Base-by-base conservation (phyloP, 495 filamentous ascomycete genomes). In the Pseudomonodictys pantanalensis region DNA sequence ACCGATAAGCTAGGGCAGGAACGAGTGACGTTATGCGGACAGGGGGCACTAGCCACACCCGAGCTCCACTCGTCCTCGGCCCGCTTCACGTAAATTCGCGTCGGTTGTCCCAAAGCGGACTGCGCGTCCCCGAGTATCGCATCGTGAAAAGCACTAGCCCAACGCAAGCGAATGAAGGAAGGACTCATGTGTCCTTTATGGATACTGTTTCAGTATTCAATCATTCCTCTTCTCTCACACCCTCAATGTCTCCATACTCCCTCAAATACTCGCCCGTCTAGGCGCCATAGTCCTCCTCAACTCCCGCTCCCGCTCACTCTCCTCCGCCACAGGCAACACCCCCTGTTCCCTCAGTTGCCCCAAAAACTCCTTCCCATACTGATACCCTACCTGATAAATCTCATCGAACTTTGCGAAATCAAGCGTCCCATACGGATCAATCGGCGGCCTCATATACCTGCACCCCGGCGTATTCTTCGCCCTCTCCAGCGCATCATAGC, bases 371-470 rank as follows among this genome's bases (percentile, higher is more conserved):
- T 85, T 87, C 17, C 91, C 93, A 75, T 85, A 97, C 29, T 80
- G 75, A 71, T 95, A 96, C 2, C 93, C 95, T 1, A 96, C 78
- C 65, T 85, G 77, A 68, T 92, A 96, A 57, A 99, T 97, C 77
- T 97, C 93, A 59, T 96, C 91, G 73, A 99, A 97, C 71, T 91
- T 96, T 51, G 82, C 88, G 77, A 99, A 99, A 42, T 97, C 95
- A 49, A 99, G 73, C 7, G 93, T 99, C 0, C 91, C 93, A 56
- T 95, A 97, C 5, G 83, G 79, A 67, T 97, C 95, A 53, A 99
- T 87, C 2, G 93, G 93, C 24, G 95, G 95, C 4, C 93, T 81
- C 89, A 97, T 93, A 69, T 97, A 99, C 22, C 92, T 74, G 70
- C 91, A 96, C 5, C 93, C 95, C 0, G 87, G 80, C 56, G 83